These are phyloP conservation scores for Claviceps cyperi DNA, from an alignment of 2,329 filamentous ascomycete genomes.

Conservation along the genomic window DNA sequence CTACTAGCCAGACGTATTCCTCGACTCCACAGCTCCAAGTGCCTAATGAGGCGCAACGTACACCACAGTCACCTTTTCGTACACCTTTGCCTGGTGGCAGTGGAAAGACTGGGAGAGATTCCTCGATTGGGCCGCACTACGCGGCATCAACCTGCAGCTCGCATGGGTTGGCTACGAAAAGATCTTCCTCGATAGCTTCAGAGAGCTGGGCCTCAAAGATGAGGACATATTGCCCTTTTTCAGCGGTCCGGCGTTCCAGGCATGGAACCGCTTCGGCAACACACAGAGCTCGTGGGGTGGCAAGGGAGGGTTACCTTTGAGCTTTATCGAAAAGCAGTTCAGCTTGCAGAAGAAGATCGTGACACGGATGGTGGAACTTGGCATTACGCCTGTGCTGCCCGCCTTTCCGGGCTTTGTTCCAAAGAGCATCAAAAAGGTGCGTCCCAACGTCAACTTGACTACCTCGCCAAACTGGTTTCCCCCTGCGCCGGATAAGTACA, in stretches of 20 bases:
- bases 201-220: constrained; percentile 27
- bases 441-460: constrained; percentile 27
- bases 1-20: background rate
- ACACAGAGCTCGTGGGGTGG: constrained; percentile 35
- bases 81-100: constrained; percentile 34
- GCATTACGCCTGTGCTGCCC: constrained; percentile 36
- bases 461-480: constrained; percentile 26
- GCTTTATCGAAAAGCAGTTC: constrained; percentile 33
- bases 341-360: constrained; percentile 33
- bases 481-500: constrained; percentile 20
- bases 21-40: background rate
- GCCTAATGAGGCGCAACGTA: background rate
- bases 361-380: constrained; percentile 33
- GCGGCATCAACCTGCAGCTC: constrained; percentile 35
- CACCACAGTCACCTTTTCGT: constrained; percentile 33
- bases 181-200: constrained; percentile 32
- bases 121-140: constrained; percentile 37
- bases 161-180: constrained; percentile 39
- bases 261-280: constrained; percentile 41
- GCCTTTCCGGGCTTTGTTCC: constrained; percentile 37
- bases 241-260: constrained; percentile 34
- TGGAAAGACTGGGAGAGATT: constrained; percentile 39
- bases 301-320: constrained; percentile 20
- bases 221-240: constrained; percentile 30
- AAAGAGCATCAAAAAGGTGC: constrained; percentile 22